Evolutionary conservation across 805 yeast species (phyloP), one percentile per base, ranked within the genome.

Genomic region (Danielia reshetovae): DNA sequence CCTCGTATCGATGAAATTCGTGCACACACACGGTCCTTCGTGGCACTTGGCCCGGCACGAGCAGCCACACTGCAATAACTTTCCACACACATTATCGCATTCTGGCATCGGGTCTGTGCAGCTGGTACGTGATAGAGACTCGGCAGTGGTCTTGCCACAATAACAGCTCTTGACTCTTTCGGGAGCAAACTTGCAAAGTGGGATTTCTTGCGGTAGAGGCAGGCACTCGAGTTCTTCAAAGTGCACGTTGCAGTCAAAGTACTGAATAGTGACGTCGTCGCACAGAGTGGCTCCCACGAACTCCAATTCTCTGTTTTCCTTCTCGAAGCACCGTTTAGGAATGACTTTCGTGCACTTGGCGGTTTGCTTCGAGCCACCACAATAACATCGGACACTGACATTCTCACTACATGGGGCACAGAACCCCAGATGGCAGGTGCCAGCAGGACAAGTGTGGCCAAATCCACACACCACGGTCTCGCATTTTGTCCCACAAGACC

Each of bases 81-180:
- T 84, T 4, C 71, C 80, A 58, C 97, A 88, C 0, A 59, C 58
- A 3, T 67, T 50, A 5, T 69, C 78, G 62, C 97, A 88, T 7
- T 80, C 76, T 4, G 95, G 93, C 24, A 87, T 70, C 1, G 87
- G 82, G 43, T 86, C 95, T 2, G 82, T 67, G 59, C 97, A 88
- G 19, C 68, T 59, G 0, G 46, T 47, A 43, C 96, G 70, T 9
- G 60, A 55, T 10, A 72, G 38, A 1, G 64, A 65, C 2, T 52
- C 52, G 7, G 81, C 64, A 4, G 52, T 46, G 2, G 77, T 71
- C 49, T 81, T 79, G 1, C 96, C 95, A 66, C 97, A 88, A 24
- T 81, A 83, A 60, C 97, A 88, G 1, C 75, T 72, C 18, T 65
- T 73, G n/a, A 81, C 56, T 1, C 60, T 43, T 12, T 66, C 60